Evolutionary conservation across 495 filamentous ascomycete species (phyloP), one percentile per base, ranked within the genome.

Genomic region (Lasiosphaeris hirsuta): DNA sequence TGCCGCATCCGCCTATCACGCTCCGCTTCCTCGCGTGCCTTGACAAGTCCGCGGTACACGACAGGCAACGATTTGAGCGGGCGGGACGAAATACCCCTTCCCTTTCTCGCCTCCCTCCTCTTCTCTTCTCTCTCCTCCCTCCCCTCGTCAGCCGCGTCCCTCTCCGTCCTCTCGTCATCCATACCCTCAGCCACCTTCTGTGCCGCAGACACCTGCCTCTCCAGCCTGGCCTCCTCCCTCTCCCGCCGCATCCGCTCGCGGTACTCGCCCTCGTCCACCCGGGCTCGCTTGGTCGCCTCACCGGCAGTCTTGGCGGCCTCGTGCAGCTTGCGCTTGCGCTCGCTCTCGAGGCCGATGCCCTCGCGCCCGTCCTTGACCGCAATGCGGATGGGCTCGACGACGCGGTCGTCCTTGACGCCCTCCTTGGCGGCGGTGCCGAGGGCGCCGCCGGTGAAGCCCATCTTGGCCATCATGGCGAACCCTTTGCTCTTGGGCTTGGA

Each of bases 401-500:
- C 34, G 14, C 74, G 71, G 2, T 66, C 71, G 8, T 63, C 56
- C 3, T 38, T 53, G 58, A 60, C 3, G 9, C 13, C 23, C 17
- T 36, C 42, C 15, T 19, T n/a, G 14, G 17, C 7, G 14, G 18
- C 7, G 42, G 10, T 7, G 62, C 86, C 87, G 0, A 94, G 90
- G 3, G 96, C 78, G 0, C 82, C 79, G 49, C 84, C 83, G 11
- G 88, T 87, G 73, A 92, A 98, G 7, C 94, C 94, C 76, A 98
- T 87, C 70, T 87, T 91, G n/a, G 89, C 85, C 92, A 98, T 94
- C 91, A 98, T 96, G 56, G 89, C 79, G 54, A 92, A 84, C 2
- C 94, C 94, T 70, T 97, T 98, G 72, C 81, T 87, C 50, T 78
- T 55, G 4, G 58, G 53, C 39, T 38, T 52, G 17, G 46, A 19